Conservation (phyloP, 1,284 basidiomycete species). For the Ganoderma boninense region DNA sequence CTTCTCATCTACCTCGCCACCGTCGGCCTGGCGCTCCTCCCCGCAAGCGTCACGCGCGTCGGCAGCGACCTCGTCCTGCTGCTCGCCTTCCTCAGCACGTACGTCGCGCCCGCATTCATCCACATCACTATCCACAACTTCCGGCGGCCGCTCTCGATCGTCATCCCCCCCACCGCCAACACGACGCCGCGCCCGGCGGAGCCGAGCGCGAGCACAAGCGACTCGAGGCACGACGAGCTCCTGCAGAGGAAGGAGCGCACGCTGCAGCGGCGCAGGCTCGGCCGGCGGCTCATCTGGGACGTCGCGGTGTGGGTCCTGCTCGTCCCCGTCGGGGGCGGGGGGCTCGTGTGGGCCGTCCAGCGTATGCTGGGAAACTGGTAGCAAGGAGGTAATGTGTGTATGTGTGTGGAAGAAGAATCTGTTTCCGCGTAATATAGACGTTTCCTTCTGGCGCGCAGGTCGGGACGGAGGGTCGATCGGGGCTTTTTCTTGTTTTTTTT, state of each 20-base stretch:
- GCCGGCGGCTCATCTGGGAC: constrained; percentile 75
- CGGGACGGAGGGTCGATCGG: constrained; percentile 10
- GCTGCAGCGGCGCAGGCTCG: constrained; percentile 70
- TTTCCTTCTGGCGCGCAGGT: constrained; percentile 12
- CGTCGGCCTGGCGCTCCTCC: constrained; percentile 53
- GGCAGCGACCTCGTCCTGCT: constrained; percentile 59
- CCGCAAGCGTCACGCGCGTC: constrained; percentile 44
- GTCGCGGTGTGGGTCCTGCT: constrained; percentile 72
- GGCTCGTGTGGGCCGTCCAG: constrained; percentile 62
- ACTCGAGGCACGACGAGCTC: constrained; percentile 60
- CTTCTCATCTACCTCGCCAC: constrained; percentile 49
- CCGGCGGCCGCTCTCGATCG: constrained; percentile 72
- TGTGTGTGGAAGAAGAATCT: background rate
- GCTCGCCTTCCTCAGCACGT: constrained; percentile 60
- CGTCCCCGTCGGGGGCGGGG: constrained; percentile 58
- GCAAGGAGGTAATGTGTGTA: too few species aligned
- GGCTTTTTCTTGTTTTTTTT: background rate
- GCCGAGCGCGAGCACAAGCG: constrained; percentile 26
- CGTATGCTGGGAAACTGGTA: constrained; percentile 54
- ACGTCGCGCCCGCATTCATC: constrained; percentile 66
- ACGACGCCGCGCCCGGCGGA: constrained; percentile 27
- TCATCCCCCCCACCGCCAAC: constrained; percentile 58
- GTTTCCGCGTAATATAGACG: background rate
- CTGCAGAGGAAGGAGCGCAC: constrained; percentile 78
- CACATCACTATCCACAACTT: constrained; percentile 76